Conservation (phyloP, 805 yeast genomes). For the Ogataea thermomethanolica region DNA sequence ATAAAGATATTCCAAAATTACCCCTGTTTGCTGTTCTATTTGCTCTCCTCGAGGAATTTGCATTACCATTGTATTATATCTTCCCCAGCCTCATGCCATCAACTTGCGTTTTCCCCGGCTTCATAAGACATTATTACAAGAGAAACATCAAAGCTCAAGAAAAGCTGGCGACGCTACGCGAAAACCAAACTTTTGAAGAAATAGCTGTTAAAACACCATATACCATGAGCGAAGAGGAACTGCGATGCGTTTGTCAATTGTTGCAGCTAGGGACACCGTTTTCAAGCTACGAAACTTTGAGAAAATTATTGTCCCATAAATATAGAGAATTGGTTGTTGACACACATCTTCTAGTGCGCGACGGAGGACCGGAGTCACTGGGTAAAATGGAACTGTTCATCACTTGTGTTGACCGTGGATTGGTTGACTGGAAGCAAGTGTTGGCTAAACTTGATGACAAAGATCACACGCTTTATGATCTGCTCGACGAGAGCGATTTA, state of each 20-base stretch:
- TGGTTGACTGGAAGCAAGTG: slow-evolving; percentile 36
- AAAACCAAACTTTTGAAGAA: slow-evolving; percentile 11
- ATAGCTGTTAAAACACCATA: slow-evolving; percentile 45
- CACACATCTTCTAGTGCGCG: slow-evolving; percentile 42
- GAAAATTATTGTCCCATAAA: slow-evolving; percentile 36
- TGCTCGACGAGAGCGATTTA: slow-evolving; percentile 18
- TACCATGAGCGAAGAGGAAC: slow-evolving; percentile 39
- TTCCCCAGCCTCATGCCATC: slow-evolving; percentile 59
- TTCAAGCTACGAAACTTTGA: slow-evolving; percentile 34
- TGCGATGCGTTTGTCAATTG: slow-evolving; percentile 32
- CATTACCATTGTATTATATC: slow-evolving; percentile 48
- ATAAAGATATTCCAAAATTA: slow-evolving; percentile 46
- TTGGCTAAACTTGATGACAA: background rate
- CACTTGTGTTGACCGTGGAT: slow-evolving; percentile 55
- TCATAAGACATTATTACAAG: slow-evolving; percentile 40
- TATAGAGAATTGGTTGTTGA: slow-evolving; percentile 49
- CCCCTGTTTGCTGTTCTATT: slow-evolving; percentile 58
- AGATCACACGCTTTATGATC: slow-evolving; percentile 14
- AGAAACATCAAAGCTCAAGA: slow-evolving; percentile 22
- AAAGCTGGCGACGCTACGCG: slow-evolving; percentile 18
- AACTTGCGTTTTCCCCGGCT: slow-evolving; percentile 54
- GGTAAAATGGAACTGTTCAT: slow-evolving; percentile 47
- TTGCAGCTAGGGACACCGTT: slow-evolving; percentile 29
- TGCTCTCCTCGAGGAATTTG: slow-evolving; percentile 52
- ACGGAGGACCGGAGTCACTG: slow-evolving; percentile 47